Evolutionary conservation across 192 early-diverging fungal genomes (phyloP).

Genomic region (Umbelopsis vinacea): DNA sequence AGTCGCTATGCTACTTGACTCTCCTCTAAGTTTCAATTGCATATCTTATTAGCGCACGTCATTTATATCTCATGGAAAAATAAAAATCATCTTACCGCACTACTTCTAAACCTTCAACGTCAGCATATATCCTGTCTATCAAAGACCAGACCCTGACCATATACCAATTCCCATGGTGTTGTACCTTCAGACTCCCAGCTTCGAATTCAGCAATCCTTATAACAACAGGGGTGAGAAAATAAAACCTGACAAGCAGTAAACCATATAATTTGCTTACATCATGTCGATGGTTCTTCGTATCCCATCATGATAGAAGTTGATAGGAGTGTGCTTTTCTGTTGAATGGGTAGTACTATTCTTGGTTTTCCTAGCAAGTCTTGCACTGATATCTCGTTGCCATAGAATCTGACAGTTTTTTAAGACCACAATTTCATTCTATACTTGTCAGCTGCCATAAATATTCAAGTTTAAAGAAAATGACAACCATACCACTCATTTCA

Average conservation of each 20-base stretch:
- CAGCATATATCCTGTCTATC: slow-evolving; percentile 34
- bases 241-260: slow-evolving; percentile 19
- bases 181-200: slow-evolving; percentile 17
- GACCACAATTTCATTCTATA: slow-evolving; percentile 15
- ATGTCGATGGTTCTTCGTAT: slow-evolving; percentile 29
- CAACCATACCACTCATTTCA: too few relatives aligned
- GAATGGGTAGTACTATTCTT: neutral
- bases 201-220: slow-evolving; percentile 35
- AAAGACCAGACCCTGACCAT: slow-evolving; percentile 32
- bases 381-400: too few relatives aligned
- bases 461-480: slow-evolving; percentile 11
- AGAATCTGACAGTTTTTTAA: too few relatives aligned
- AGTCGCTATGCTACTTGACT: slow-evolving; percentile 27
- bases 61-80: neutral
- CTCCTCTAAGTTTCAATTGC: slow-evolving; percentile 24
- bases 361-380: slow-evolving; percentile 27
- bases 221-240: neutral
- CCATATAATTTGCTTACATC: slow-evolving; percentile 25
- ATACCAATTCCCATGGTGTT: slow-evolving; percentile 32
- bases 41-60: neutral
- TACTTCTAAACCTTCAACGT: slow-evolving; percentile 24
- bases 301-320: slow-evolving; percentile 34
- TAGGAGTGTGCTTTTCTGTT: slow-evolving; percentile 11
- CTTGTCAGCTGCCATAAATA: slow-evolving; percentile 20
- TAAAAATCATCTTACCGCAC: slow-evolving; percentile 29